Conservation (phyloP, 2,329 filamentous ascomycete genomes). For the Esteya vermicola region DNA sequence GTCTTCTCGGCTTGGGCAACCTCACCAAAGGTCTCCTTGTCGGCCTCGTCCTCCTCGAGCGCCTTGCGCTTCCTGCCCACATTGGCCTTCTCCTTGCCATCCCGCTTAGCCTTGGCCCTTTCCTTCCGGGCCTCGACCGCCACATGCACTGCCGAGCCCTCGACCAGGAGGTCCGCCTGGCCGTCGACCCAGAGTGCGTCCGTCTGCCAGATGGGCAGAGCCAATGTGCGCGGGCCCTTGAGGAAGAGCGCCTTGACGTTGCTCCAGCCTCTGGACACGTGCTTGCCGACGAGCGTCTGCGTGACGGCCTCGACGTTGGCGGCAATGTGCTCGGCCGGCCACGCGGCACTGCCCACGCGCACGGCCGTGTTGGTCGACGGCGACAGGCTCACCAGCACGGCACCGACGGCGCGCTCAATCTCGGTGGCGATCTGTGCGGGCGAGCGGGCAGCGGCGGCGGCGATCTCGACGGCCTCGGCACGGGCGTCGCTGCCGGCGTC, state of each 20-base stretch:
- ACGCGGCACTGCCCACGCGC: constrained; percentile 62
- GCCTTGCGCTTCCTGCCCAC: constrained; percentile 52
- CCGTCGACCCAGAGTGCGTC: constrained; percentile 79
- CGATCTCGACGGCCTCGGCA: constrained; percentile 46
- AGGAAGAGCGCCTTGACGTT: constrained; percentile 76
- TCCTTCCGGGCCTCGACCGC: constrained; percentile 20
- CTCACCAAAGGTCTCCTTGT: constrained; percentile 20
- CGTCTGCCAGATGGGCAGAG: constrained; percentile 88
- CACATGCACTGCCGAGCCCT: constrained; percentile 32
- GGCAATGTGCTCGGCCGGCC: constrained; percentile 59
- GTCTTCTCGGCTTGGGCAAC: constrained; percentile 26
- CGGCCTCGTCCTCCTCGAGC: constrained; percentile 17
- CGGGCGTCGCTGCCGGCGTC: constrained; percentile 62
- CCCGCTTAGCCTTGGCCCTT: constrained; percentile 16
- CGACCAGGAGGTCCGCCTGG: constrained; percentile 55
- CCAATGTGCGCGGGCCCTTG: constrained; percentile 78
- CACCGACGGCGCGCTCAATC: constrained; percentile 61
- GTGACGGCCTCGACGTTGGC: constrained; percentile 69
- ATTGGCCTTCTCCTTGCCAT: constrained; percentile 35
- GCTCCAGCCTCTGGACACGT: constrained; percentile 74
- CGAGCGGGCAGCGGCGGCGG: constrained; percentile 28
- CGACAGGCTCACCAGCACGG: constrained; percentile 68
- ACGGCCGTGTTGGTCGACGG: constrained; percentile 70
- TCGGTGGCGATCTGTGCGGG: constrained; percentile 61
- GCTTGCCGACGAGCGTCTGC: constrained; percentile 57